Evolutionary conservation across 169 alveolate genomes (phyloP).

Genomic region (Perkinsus chesapeaki): DNA sequence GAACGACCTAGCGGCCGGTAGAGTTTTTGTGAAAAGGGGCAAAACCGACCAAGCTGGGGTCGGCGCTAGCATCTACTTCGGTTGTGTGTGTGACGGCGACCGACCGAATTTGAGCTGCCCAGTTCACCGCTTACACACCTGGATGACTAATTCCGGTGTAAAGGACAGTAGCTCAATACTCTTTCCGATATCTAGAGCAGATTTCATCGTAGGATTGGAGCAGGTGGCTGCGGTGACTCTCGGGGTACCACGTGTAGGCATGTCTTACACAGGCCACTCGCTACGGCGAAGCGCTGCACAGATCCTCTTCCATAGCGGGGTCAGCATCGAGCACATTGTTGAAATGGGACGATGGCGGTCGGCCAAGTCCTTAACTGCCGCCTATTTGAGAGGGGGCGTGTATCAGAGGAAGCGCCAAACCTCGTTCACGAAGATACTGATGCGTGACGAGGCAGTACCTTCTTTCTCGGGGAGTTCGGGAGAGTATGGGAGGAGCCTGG

Average conservation of each 20-base stretch:
- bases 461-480: neutral
- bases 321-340: neutral
- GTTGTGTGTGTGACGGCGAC: neutral
- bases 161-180: neutral
- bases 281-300: neutral
- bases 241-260: neutral
- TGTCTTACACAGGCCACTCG: neutral
- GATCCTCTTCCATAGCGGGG: neutral
- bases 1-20: neutral
- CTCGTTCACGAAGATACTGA: neutral
- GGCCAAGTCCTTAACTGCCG: neutral
- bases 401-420: neutral
- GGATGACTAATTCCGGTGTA: neutral
- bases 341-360: neutral
- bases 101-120: neutral
- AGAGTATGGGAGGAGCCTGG: neutral
- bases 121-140: neutral
- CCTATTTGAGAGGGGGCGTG: neutral
- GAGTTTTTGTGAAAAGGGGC: neutral
- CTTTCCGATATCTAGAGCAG: neutral
- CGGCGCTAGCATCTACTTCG: neutral
- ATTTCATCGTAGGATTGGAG: neutral
- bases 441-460: neutral
- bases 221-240: neutral
- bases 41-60: neutral